Evolutionary conservation across 768 basidiomycete genomes (phyloP), one percentile per base, ranked within the genome.

Genomic region (Pilatotrama ljubarskyi): DNA sequence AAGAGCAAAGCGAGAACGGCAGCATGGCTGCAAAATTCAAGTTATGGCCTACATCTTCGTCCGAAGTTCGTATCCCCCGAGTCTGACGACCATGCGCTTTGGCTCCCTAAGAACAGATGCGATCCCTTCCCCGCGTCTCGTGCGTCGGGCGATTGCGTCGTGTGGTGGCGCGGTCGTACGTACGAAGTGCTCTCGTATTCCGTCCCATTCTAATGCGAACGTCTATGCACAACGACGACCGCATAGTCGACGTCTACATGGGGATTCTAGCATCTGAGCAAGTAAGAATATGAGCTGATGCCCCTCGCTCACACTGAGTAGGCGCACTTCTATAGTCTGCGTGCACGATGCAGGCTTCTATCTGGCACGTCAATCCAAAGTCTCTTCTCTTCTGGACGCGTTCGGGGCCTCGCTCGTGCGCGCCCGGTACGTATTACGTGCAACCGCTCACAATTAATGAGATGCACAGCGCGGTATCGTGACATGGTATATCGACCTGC

Each of bases 41-140:
- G 59, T 53, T 61, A 61, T 55, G 59, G 40, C n/a, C n/a, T 22
- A 18, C 35, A 41, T 55, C 38, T 42, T 51, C 22, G 46, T 17
- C 50, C 32, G 36, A 24, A 24, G 18, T 18, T 24, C 9, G 38
- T 5, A 32, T 50, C 17, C 38, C 24, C 4, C 7, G 29, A 43
- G 53, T 61, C 59, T 61, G 29, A 61, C 59, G 52, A 35, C 42
- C 29, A 13, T 42, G 24, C 11, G 26, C 25, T 48, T 58, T 44
- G 35, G 41, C 8, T 42, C 36, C 26, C 46, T 17, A 51, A 58
- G 51, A 8, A 29, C 58, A 53, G 51, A 46, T 47, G 51, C 40
- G 44, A 48, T 51, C 37, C 38, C n/a, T 17, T 38, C n/a, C 8
- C 24, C 17, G 1, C n/a, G 25, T 20, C 32, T 8, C 38, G 18